Conservation (phyloP, 225 moss, liverwort and hornwort species). For the Pleurozium schreberi region DNA sequence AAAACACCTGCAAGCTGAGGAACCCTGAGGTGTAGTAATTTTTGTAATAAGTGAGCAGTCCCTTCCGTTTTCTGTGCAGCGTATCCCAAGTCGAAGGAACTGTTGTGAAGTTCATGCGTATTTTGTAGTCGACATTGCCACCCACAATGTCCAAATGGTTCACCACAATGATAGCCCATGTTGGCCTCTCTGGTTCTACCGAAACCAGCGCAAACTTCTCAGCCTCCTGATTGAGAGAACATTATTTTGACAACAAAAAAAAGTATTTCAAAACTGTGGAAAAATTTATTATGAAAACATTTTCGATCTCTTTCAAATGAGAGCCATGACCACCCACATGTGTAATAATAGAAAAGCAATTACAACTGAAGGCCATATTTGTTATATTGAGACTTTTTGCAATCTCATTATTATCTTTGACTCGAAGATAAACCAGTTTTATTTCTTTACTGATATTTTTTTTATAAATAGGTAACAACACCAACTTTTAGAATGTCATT, state of each 20-base stretch:
- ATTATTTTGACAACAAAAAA: no score
- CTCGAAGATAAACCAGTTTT: no score
- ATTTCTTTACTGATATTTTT: no score
- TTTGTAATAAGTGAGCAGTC: constrained; percentile 58
- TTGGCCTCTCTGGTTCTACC: constrained; percentile 29
- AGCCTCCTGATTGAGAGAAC: constrained; percentile 71
- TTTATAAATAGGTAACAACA: no score
- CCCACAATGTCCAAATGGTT: constrained; percentile 42
- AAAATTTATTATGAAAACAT: neutral
- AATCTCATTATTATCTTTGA: no score
- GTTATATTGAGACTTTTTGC: no score
- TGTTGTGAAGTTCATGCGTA: constrained; percentile 95
- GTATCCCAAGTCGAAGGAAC: constrained; percentile 51
- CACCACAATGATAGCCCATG: constrained; percentile 83
- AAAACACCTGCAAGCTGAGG: constrained; percentile 73
- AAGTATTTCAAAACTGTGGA: no score
- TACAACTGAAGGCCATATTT: no score
- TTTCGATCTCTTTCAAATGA: neutral
- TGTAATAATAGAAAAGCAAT: neutral
- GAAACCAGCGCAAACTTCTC: constrained; percentile 46
- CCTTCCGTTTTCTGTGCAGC: constrained; percentile 57
- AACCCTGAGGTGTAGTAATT: constrained; percentile 86
- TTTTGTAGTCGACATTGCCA: constrained; percentile 81
- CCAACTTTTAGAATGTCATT: no score
- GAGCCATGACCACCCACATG: neutral